These are phyloP conservation scores for Leptographium radiaticola DNA, from an alignment of 2,329 filamentous ascomycete species.

Conservation along the genomic window DNA sequence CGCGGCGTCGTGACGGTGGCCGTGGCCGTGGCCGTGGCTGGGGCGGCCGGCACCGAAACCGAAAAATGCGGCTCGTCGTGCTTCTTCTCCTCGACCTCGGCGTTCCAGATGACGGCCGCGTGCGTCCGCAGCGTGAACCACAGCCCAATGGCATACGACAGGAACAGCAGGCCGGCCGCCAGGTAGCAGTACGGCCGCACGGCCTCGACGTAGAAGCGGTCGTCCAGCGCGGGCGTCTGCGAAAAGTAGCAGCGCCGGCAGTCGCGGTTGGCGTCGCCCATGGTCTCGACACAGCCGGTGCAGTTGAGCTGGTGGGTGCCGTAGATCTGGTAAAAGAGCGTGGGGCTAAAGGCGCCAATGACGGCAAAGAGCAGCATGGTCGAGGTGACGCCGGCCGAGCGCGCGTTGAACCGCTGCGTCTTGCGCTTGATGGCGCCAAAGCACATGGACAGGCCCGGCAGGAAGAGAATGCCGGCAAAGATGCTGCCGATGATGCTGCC, in stretches of 20 bases:
- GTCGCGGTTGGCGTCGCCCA: conserved; percentile 41
- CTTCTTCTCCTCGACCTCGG: conserved; percentile 66
- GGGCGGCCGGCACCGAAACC: too few species aligned
- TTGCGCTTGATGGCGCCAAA: conserved; percentile 96
- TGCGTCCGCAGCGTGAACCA: conserved; percentile 95
- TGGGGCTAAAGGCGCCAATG: conserved; percentile 89
- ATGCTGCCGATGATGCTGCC: conserved; percentile 97
- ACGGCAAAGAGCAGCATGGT: conserved; percentile 97
- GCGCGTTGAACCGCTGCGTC: conserved; percentile 95
- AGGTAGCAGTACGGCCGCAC: conserved; percentile 91
- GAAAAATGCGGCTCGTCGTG: too few species aligned
- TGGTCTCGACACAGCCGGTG: conserved; percentile 43
- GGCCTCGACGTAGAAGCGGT: conserved; percentile 80
- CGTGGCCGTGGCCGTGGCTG: neutral
- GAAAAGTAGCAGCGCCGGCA: conserved; percentile 92
- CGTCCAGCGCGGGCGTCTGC: conserved; percentile 69
- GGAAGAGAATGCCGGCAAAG: conserved; percentile 87
- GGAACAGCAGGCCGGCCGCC: conserved; percentile 70
- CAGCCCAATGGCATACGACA: conserved; percentile 86
- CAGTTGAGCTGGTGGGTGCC: conserved; percentile 94
- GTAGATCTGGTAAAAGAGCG: conserved; percentile 96
- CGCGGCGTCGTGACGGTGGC: neutral
- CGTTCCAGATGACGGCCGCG: conserved; percentile 93
- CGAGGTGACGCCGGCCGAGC: conserved; percentile 88
- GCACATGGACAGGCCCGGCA: conserved; percentile 95